Evolutionary conservation across 306 rosid genomes (phyloP).

Genomic region (Vachellia collinsii): DNA sequence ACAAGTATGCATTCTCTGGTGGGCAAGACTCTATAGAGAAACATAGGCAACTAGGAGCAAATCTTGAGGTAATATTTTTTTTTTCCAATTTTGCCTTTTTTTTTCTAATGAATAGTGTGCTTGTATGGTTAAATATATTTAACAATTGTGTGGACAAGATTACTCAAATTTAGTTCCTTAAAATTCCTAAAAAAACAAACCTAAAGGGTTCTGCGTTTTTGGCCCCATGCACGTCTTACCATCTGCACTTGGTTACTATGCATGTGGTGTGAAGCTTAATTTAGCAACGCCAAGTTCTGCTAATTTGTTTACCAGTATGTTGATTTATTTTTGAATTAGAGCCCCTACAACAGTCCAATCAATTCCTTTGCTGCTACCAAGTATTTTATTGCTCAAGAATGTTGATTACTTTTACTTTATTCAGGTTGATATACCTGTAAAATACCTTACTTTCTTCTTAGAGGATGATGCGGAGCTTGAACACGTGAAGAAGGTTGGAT

Average conservation of each 20-base stretch:
- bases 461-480: slow-evolving; percentile 85
- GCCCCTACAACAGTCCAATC: background rate
- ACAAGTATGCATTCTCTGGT: slow-evolving; percentile 85
- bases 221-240: background rate
- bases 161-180: background rate
- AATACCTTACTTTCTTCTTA: slow-evolving; percentile 81
- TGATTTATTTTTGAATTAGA: background rate
- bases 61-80: slow-evolving; percentile 72
- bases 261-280: background rate
- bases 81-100: background rate
- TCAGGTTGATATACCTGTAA: slow-evolving; percentile 94
- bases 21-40: slow-evolving; percentile 93
- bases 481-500: slow-evolving; percentile 62
- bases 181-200: background rate
- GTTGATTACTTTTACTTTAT: slow-evolving; percentile 19
- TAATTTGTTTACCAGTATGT: background rate
- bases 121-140: slow-evolving; percentile 7
- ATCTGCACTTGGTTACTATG: background rate
- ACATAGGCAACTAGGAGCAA: slow-evolving; percentile 85
- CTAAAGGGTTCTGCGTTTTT: background rate
- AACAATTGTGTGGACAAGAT: background rate
- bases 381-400: slow-evolving; percentile 30
- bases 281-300: background rate
- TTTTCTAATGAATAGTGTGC: slow-evolving; percentile 21
- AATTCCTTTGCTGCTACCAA: background rate